A percentile compares a stretch with the other conserved stretches of the same genome.
These are phyloP conservation scores for Trichophyton benhamiae DNA, from an alignment of 2,329 filamentous ascomycete species.

Conservation along the genomic window DNA sequence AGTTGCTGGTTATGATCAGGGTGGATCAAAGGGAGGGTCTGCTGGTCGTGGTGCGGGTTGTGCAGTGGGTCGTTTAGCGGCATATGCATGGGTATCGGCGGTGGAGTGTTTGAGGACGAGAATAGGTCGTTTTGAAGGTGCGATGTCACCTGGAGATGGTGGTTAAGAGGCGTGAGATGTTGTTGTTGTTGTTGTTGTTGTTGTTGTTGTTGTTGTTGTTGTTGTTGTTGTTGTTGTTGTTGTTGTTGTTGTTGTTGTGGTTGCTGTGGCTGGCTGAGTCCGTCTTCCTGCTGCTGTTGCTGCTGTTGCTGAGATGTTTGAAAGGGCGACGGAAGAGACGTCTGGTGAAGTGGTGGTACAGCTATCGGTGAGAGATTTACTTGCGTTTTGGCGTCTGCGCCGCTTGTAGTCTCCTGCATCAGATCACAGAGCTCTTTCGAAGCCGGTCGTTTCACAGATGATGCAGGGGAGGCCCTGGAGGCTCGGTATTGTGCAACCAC, in stretches of 20 bases:
- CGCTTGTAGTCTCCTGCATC: constrained; percentile 1
- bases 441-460: constrained; percentile 6
- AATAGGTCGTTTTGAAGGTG: neutral
- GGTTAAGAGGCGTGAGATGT: neutral
- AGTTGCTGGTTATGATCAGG: constrained; percentile 1
- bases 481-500: constrained; percentile 15
- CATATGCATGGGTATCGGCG: constrained; percentile 3
- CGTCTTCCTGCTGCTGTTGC: neutral
- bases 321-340: neutral
- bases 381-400: neutral
- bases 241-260: neutral
- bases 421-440: neutral
- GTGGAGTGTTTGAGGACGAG: neutral
- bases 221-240: neutral
- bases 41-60: neutral
- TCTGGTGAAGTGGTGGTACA: neutral
- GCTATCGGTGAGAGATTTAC: neutral
- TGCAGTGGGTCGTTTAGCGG: neutral
- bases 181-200: neutral
- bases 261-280: neutral
- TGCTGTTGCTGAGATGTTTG: neutral
- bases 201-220: neutral
- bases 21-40: neutral
- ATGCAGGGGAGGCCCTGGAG: constrained; percentile 8
- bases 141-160: neutral